Conservation (phyloP, 1,284 basidiomycete species). For the Trichosporon sp. region DNA sequence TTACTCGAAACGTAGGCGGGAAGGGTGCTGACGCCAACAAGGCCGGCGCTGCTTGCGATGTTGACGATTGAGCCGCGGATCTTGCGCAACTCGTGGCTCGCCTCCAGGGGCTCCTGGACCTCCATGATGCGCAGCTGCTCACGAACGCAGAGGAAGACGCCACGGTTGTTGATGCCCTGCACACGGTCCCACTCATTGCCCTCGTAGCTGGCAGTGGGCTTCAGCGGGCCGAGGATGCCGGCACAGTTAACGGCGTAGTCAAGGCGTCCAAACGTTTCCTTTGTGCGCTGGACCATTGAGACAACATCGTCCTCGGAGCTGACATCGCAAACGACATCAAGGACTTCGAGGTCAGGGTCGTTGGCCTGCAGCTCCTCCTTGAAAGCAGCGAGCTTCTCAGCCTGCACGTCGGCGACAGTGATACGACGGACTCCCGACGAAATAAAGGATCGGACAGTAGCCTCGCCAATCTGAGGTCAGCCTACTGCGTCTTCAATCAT, state of each 20-base stretch:
- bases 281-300: conserved; percentile 5
- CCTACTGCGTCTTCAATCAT: not conserved
- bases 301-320: conserved; percentile 16
- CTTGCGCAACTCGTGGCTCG: conserved; percentile 8
- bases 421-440: conserved; percentile 8
- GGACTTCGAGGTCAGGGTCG: not conserved
- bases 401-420: conserved; percentile 11
- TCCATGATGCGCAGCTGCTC: conserved; percentile 25
- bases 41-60: conserved; percentile 18
- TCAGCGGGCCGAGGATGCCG: conserved; percentile 26
- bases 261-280: conserved; percentile 28
- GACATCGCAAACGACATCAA: conserved; percentile 16
- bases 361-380: not conserved
- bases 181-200: conserved; percentile 32
- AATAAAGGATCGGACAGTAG: conserved; percentile 14
- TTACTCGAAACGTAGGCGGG: conserved; percentile 20
- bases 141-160: conserved; percentile 23
- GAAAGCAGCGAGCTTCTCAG: conserved; percentile 8
- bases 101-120: conserved; percentile 14
- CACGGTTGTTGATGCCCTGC: conserved; percentile 28
- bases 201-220: conserved; percentile 8
- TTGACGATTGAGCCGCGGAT: conserved; percentile 26
- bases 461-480: conserved; percentile 14
- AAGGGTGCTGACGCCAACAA: not conserved
- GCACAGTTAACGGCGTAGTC: conserved; percentile 41